Percentiles rank a stretch among this genome's conserved stretches.
Evolutionary conservation across 2,329 filamentous ascomycete genomes (phyloP).

Genomic region (Huntiella savannae): DNA sequence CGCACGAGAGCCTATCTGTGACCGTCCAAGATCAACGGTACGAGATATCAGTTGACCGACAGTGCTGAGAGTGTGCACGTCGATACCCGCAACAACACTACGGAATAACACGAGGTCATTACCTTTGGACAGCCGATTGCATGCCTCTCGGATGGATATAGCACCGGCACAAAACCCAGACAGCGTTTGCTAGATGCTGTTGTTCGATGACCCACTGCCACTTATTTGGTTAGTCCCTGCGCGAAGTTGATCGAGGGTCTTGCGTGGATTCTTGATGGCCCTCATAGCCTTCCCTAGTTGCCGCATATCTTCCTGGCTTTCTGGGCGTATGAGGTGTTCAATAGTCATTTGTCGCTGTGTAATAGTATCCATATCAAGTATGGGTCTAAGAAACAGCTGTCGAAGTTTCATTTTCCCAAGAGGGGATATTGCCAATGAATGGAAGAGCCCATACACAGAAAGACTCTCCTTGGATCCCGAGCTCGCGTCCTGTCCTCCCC

Average conservation of each 20-base stretch:
- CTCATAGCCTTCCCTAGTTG: constrained; percentile 42
- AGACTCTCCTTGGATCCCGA: constrained; percentile 59
- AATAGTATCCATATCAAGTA: constrained; percentile 47
- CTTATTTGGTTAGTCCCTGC: constrained; percentile 51
- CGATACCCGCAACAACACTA: neutral
- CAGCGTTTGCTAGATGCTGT: constrained; percentile 42
- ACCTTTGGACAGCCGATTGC: neutral
- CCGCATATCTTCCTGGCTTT: constrained; percentile 40
- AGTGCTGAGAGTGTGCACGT: neutral
- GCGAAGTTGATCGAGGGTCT: constrained; percentile 47
- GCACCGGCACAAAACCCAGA: constrained; percentile 9
- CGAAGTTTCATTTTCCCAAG: constrained; percentile 60
- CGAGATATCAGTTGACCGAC: constrained; percentile 6
- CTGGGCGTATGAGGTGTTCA: constrained; percentile 41
- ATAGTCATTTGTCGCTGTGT: constrained; percentile 53
- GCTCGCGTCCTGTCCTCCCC: constrained; percentile 13
- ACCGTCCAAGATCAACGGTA: constrained; percentile 18
- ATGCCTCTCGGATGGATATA: constrained; percentile 5
- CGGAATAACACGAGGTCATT: neutral
- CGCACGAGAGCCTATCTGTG: constrained; percentile 49
- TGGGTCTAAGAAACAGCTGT: constrained; percentile 68
- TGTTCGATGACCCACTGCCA: constrained; percentile 33
- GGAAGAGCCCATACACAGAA: constrained; percentile 70
- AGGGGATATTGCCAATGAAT: constrained; percentile 51
- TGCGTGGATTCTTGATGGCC: constrained; percentile 57